A percentile compares a stretch with the other conserved stretches of the same genome.
These are phyloP conservation scores for Thielaviopsis ethacetica DNA, from an alignment of 2,329 filamentous ascomycete genomes.

Conservation along the genomic window DNA sequence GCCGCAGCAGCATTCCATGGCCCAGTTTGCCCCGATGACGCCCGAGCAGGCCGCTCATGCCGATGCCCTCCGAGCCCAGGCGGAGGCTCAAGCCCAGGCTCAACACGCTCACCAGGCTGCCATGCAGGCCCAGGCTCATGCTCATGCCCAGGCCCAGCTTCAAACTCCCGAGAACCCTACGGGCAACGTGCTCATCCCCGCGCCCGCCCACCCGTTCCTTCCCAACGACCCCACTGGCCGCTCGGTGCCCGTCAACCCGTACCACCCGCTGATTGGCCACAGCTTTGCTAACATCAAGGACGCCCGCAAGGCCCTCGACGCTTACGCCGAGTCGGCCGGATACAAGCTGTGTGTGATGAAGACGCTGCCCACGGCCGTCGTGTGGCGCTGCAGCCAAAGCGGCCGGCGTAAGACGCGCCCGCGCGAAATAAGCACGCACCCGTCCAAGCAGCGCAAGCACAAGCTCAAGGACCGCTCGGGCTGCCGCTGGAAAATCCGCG, in stretches of 20 bases:
- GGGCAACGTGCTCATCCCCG: conserved; percentile 4
- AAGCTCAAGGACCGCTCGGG: conserved; percentile 11
- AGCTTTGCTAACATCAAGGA: conserved; percentile 9
- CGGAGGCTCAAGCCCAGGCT: conserved; percentile 4
- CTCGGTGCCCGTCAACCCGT: conserved; percentile 10
- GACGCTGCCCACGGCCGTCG: conserved; percentile 10
- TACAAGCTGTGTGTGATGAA: conserved; percentile 12
- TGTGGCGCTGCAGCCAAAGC: conserved; percentile 11
- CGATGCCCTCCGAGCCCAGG: neutral
- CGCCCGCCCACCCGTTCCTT: conserved; percentile 9
- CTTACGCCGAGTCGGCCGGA: conserved; percentile 9
- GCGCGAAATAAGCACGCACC: neutral
- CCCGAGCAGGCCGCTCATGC: neutral
- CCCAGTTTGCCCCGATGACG: neutral
- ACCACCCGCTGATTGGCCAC: conserved; percentile 11
- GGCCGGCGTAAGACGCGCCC: conserved; percentile 6
- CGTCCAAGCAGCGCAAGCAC: conserved; percentile 10
- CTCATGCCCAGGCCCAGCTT: conserved; percentile 2
- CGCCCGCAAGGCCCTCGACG: conserved; percentile 8
- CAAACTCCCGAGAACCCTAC: neutral
- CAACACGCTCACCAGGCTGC: conserved; percentile 1
- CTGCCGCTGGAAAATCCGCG: conserved; percentile 11
- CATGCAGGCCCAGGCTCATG: conserved; percentile 1
- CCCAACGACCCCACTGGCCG: conserved; percentile 11
- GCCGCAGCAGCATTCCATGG: conserved; percentile 1